phyloP scores from a whole-genome alignment of 2,329 filamentous ascomycete species.

The Beauveria scarabaeidicola region DNA sequence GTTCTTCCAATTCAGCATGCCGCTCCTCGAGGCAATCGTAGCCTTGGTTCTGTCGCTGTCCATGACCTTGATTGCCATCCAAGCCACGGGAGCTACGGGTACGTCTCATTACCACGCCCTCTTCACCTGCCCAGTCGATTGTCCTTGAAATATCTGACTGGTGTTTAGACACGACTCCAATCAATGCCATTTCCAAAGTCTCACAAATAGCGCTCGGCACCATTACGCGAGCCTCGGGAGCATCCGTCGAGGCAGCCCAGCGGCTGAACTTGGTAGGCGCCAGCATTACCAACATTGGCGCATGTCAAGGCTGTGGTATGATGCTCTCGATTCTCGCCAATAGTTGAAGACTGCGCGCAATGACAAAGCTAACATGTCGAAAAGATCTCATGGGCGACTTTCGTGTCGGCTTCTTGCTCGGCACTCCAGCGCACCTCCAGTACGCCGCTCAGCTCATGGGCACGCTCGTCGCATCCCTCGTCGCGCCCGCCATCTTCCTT shows the following conservation, averaged over 20 bases:
- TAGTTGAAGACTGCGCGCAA: too few relatives aligned
- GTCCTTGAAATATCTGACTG: neutral
- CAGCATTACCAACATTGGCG: conserved; percentile 9
- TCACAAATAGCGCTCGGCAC: conserved; percentile 7
- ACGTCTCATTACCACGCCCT: neutral
- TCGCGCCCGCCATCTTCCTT: conserved; percentile 8
- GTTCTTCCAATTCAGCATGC: neutral
- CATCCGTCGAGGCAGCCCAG: conserved; percentile 3
- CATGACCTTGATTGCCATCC: conserved; percentile 7
- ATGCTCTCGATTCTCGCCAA: neutral
- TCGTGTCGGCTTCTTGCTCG: conserved; percentile 9
- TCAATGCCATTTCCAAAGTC: conserved; percentile 9
- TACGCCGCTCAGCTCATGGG: conserved; percentile 8
- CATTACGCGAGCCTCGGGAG: conserved; percentile 3
- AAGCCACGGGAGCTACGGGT: conserved; percentile 10
- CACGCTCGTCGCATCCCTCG: conserved; percentile 9
- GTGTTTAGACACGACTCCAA: conserved; percentile 3
- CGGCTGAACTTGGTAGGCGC: conserved; percentile 10
- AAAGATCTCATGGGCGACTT: conserved; percentile 11
- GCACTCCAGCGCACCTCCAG: conserved; percentile 7
- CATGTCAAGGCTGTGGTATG: conserved; percentile 7
- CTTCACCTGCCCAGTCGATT: neutral
- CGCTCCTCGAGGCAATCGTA: neutral
- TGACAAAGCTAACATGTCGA: neutral
- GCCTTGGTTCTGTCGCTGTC: neutral